These are phyloP conservation scores for Elsinoe ampelina DNA, from an alignment of 2,329 filamentous ascomycete genomes.

Conservation along the genomic window DNA sequence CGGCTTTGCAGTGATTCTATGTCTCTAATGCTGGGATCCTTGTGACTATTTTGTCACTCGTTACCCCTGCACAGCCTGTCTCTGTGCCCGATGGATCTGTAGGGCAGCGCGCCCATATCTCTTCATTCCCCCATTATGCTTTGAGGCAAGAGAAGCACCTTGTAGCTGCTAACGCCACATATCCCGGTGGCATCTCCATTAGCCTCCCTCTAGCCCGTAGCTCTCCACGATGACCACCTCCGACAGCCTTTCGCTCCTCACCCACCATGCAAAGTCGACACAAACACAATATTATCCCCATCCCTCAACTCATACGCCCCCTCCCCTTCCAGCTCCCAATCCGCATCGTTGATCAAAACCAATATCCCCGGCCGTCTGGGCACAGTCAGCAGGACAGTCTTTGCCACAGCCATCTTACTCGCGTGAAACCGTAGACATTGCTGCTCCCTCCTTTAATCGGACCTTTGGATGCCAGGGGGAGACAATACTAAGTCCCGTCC, in stretches of 20 bases:
- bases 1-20: neutral
- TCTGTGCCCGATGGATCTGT: too few relatives aligned
- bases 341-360: slow-evolving; percentile 92
- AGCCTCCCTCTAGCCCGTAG: too few relatives aligned
- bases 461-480: neutral
- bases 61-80: too few relatives aligned
- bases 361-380: slow-evolving; percentile 84
- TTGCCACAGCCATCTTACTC: neutral
- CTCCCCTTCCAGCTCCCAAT: slow-evolving; percentile 97
- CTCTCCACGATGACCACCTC: too few relatives aligned
- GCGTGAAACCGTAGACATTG: slow-evolving; percentile 2
- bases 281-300: slow-evolving; percentile 85
- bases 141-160: too few relatives aligned
- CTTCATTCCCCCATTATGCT: too few relatives aligned
- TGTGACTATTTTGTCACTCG: too few relatives aligned
- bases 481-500: neutral
- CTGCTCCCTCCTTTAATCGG: neutral
- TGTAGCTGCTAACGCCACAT: too few relatives aligned
- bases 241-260: slow-evolving; percentile 34
- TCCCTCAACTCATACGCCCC: slow-evolving; percentile 75
- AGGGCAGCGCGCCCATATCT: too few relatives aligned
- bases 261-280: slow-evolving; percentile 91
- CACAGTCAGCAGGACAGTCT: neutral
- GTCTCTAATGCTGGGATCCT: neutral
- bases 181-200: too few relatives aligned